Conservation (phyloP, 176 grass and related monocot genomes). For the Melocanna baccifera region DNA sequence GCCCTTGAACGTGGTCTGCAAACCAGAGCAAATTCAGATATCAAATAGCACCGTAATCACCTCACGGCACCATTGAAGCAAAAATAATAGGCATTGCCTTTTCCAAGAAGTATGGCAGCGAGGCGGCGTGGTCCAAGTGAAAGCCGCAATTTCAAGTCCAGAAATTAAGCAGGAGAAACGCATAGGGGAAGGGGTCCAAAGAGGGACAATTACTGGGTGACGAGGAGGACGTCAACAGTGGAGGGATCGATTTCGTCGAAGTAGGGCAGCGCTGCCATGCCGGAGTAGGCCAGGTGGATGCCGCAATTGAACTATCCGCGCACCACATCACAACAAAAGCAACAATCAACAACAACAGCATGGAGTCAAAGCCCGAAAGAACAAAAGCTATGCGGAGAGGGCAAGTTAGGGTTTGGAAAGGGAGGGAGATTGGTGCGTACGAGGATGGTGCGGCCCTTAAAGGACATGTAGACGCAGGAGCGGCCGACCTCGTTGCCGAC, state of each 20-base stretch:
- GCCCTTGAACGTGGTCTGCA: conserved; percentile 81
- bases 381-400: too few species aligned
- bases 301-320: conserved; percentile 76
- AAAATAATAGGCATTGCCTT: conserved; percentile 45
- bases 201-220: conserved; percentile 60
- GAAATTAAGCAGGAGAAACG: not conserved
- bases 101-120: conserved; percentile 87
- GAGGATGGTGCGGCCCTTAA: conserved; percentile 81
- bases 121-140: conserved; percentile 96
- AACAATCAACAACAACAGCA: not conserved
- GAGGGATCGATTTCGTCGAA: conserved; percentile 98
- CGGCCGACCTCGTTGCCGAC: conserved; percentile 89
- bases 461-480: conserved; percentile 96
- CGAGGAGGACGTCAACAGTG: conserved; percentile 78
- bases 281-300: conserved; percentile 87
- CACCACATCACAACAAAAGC: not conserved
- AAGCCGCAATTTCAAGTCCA: conserved; percentile 45
- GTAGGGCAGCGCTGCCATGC: conserved; percentile 82
- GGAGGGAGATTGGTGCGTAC: conserved; percentile 10
- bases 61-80: not conserved
- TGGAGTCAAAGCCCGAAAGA: not conserved
- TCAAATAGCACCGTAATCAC: not conserved
- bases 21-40: not conserved
- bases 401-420: not conserved
- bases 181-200: not conserved